Percentiles rank a stretch among this genome's conserved stretches.
These are phyloP conservation scores for Penicillium subrubescens DNA, from an alignment of 495 filamentous ascomycete genomes.

Conservation along the genomic window DNA sequence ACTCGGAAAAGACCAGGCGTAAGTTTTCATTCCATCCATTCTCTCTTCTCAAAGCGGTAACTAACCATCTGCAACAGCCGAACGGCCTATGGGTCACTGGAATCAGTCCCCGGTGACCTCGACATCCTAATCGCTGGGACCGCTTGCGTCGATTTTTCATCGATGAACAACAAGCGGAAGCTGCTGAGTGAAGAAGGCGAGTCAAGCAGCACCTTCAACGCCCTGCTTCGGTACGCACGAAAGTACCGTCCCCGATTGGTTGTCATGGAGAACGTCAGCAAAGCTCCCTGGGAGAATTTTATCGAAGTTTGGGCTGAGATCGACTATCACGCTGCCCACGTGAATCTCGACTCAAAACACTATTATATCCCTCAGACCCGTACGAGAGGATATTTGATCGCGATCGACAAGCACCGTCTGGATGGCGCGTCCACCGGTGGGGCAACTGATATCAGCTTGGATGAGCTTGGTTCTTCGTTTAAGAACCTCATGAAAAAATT, in stretches of 20 bases:
- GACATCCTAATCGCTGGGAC: slow-evolving; percentile 78
- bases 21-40: slow-evolving; percentile 35
- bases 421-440: slow-evolving; percentile 11
- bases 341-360: slow-evolving; percentile 67
- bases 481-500: slow-evolving; percentile 42
- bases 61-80: slow-evolving; percentile 45
- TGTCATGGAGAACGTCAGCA: slow-evolving; percentile 73
- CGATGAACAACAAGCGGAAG: slow-evolving; percentile 41
- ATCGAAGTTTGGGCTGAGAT: slow-evolving; percentile 48
- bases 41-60: slow-evolving; percentile 13
- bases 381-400: slow-evolving; percentile 70
- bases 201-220: slow-evolving; percentile 69
- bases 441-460: slow-evolving; percentile 33
- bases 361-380: slow-evolving; percentile 83
- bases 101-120: slow-evolving; percentile 56
- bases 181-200: slow-evolving; percentile 59
- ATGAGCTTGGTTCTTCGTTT: not conserved
- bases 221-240: slow-evolving; percentile 59
- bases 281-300: slow-evolving; percentile 65
- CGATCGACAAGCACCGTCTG: slow-evolving; percentile 50
- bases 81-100: slow-evolving; percentile 69
- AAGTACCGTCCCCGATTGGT: slow-evolving; percentile 62
- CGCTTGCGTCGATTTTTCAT: slow-evolving; percentile 73
- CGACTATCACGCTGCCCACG: slow-evolving; percentile 54
- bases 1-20: slow-evolving; percentile 57